Base-by-base conservation (phyloP, 805 yeast genomes). In the Clavispora carvajalis region DNA sequence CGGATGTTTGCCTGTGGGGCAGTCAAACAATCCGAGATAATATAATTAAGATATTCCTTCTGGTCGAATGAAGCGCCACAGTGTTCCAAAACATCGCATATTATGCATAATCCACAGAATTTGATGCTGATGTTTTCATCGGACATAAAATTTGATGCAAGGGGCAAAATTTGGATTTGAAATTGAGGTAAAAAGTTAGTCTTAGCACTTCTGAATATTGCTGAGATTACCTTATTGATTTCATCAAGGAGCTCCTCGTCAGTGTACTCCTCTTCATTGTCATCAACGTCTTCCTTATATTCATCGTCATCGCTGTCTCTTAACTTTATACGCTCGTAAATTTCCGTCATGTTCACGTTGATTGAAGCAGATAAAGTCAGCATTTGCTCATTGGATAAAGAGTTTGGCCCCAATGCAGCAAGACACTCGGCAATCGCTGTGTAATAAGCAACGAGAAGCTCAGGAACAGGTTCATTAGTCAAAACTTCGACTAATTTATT, bases 241-340 rank as follows among this genome's bases (percentile, higher is more conserved):
- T 91, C 95, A 53, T 88, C 95, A 38, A 89, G 65, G 34, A 93
- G 67, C 56, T 90, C 96, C 57, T 89, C 97, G 59, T 93, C 98
- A 1, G 93, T 82, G 51, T 73, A 78, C 53, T 85, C 95, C 43
- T 80, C 88, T 41, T 90, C 97, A 41, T 82, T 89, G 40, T 79
- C 85, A 43, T 84, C 95, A 5, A 81, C 69, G 34, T 87, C 96
- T 63, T 88, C 96, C 44, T 84, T 83, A 59, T 82, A 89, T 53
- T 86, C 95, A 57, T 87, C 95, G 48, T 85, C 93, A 33, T 75
- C 82, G 44, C 70, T 72, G 39, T 86, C 89, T 47, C 95, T 82
- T 25, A 72, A 76, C 54, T 77, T 79, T 40, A 86, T 79, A 51
- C 95, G 77, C 43, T 76, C 80, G 54, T 76, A 79, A 29, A 82